Base-by-base conservation (phyloP, 2,329 filamentous ascomycete genomes). In the Diaporthe sp. region DNA sequence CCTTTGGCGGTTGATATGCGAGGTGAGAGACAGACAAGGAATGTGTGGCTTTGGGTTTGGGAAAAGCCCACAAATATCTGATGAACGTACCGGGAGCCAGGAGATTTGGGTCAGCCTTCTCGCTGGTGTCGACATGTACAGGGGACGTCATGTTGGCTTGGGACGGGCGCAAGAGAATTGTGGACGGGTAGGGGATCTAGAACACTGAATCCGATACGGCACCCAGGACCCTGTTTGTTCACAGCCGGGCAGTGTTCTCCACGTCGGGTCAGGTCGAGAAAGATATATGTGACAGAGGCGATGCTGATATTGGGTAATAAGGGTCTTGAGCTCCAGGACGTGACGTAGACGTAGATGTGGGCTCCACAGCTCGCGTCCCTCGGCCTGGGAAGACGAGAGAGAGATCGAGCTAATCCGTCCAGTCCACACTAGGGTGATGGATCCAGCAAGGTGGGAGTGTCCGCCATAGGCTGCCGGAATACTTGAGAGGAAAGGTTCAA, bases 71-170 rank as follows among this genome's bases (percentile, higher is more conserved):
- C 34, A 73, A 65, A 37, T 31, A 65, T 44, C 22, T 13, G 39
- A 28, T 34, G 37, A 68, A 67, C 75, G 60, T 75, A 76, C 75
- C 58, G 34, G 62, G 58, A 46, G 70, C 62, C 34, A 77, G 58
- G 37, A 58, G 49, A 19, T 44, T 39, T 55, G 62, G 70, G 67
- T 77, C 74, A 17, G 71, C 42, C 71, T 71, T 77, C 71, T 76
- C 74, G 46, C 37, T 71, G 31, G 55, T 76, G 44, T 77, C 76
- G 71, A 74, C 71, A 58, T 71, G 71, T 31, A 71, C 76, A 22
- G 76, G 76, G 57, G 76, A 73, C 70, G 74, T 68, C 76, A 77
- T 77, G 31, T 75, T 75, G 71, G 68, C 37, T 39, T 55, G 34
- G 60, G 42, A 44, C 42, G 22, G 46, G 58, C 34, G 58, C 46